Percentiles rank a stretch among this genome's conserved stretches.
Conservation (phyloP, 208 protist genomes). For the Trypanosomatidae sp. region DNA sequence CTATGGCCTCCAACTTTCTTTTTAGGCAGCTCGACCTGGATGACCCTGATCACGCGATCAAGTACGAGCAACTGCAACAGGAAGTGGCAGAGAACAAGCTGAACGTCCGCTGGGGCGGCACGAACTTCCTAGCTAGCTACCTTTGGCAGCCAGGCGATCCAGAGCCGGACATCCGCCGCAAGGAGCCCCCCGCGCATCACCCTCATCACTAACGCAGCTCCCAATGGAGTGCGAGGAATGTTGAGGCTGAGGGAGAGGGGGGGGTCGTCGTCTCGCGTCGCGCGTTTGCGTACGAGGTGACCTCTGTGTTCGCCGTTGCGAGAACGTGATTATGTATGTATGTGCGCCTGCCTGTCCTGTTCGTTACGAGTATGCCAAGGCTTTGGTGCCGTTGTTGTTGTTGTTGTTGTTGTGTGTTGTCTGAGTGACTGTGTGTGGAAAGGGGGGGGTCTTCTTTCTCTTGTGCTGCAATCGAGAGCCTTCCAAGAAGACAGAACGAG, state of each 20-base stretch:
- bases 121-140: conserved; percentile 90
- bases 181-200: conserved; percentile 59
- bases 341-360: background rate
- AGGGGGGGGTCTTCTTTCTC: background rate
- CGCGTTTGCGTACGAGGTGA: background rate
- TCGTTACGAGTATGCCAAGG: background rate
- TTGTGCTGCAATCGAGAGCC: background rate
- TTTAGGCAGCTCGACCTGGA: conserved; percentile 86
- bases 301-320: background rate
- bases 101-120: conserved; percentile 84
- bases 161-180: conserved; percentile 86
- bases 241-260: background rate
- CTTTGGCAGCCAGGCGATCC: conserved; percentile 88
- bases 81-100: conserved; percentile 86
- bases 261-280: background rate
- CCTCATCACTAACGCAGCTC: conserved; percentile 6
- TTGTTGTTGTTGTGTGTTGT: background rate
- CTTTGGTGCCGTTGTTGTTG: conserved; percentile 3
- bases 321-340: background rate
- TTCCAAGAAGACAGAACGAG: background rate
- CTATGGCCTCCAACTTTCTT: conserved; percentile 77
- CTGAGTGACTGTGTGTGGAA: background rate
- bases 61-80: conserved; percentile 80
- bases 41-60: conserved; percentile 89
- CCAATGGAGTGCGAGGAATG: background rate